phyloP scores from a whole-genome alignment of 257 asterid genomes.

The Avicennia marina region DNA sequence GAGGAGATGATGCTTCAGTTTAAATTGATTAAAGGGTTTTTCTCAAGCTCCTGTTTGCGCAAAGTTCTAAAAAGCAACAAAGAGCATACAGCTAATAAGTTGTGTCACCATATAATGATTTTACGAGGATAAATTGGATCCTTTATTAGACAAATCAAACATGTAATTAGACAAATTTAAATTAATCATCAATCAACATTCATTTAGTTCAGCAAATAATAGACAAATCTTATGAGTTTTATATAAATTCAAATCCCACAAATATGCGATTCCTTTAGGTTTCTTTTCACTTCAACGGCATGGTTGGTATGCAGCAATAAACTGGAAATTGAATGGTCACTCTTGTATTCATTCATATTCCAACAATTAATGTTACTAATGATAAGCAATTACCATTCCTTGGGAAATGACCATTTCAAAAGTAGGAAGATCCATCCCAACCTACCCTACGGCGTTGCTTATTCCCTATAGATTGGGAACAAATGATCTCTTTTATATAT shows the following conservation, averaged over 20 bases:
- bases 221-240: neutral
- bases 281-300: neutral
- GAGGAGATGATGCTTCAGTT: slow-evolving; percentile 4
- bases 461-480: no score
- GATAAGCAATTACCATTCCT: no score
- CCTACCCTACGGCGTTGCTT: no score
- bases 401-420: no score
- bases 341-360: no score
- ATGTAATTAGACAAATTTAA: neutral
- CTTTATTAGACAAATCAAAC: neutral
- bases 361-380: no score
- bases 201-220: neutral
- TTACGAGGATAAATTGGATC: neutral
- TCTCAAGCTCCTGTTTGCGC: neutral
- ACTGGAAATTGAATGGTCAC: no score
- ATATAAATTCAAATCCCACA: slow-evolving; percentile 4
- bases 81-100: slow-evolving; percentile 1
- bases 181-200: slow-evolving; percentile 4
- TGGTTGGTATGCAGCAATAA: no score
- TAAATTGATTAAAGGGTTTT: neutral
- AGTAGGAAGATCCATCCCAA: no score
- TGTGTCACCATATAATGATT: neutral
- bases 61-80: neutral
- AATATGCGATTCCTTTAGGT: neutral
- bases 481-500: no score